Percentiles rank a stretch among this genome's conserved stretches.
phyloP scores from a whole-genome alignment of 1,284 basidiomycete genomes.

The Tilletia horrida region DNA sequence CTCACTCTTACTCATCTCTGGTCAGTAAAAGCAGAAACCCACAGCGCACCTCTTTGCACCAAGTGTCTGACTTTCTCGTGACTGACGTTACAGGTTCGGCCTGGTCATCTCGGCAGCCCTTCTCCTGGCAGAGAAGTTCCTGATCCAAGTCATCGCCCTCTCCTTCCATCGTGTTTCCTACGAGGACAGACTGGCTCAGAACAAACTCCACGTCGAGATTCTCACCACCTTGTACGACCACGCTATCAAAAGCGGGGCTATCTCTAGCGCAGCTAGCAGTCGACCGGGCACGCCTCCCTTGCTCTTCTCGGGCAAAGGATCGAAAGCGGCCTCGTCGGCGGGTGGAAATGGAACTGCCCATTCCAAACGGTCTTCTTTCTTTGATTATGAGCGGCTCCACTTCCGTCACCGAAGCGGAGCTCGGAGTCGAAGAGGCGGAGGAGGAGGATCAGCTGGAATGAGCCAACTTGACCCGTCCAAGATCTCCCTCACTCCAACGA shows the following conservation, averaged over 20 bases:
- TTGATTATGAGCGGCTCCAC: constrained; percentile 57
- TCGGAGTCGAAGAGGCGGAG: not conserved
- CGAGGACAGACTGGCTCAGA: constrained; percentile 76
- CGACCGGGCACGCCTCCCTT: constrained; percentile 4
- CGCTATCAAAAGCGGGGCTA: not conserved
- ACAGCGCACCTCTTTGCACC: constrained; percentile 56
- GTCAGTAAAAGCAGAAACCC: constrained; percentile 19
- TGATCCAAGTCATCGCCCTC: constrained; percentile 66
- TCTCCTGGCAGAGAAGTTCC: constrained; percentile 76
- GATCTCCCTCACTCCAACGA: too few species aligned
- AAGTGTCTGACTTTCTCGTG: constrained; percentile 60
- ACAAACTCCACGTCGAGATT: constrained; percentile 73
- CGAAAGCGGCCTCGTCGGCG: not conserved
- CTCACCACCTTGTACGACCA: constrained; percentile 75
- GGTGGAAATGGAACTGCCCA: not conserved
- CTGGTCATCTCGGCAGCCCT: constrained; percentile 70
- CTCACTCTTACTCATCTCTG: constrained; percentile 36
- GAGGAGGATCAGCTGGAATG: constrained; percentile 56
- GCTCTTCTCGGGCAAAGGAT: not conserved
- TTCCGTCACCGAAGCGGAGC: not conserved
- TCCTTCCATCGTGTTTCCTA: constrained; percentile 87
- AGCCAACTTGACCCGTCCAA: too few species aligned
- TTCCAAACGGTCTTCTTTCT: constrained; percentile 27
- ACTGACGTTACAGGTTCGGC: constrained; percentile 63
- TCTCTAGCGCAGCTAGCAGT: not conserved